Evolutionary conservation across 2,329 filamentous ascomycete genomes (phyloP).

Genomic region (Cytospora chrysosperma): DNA sequence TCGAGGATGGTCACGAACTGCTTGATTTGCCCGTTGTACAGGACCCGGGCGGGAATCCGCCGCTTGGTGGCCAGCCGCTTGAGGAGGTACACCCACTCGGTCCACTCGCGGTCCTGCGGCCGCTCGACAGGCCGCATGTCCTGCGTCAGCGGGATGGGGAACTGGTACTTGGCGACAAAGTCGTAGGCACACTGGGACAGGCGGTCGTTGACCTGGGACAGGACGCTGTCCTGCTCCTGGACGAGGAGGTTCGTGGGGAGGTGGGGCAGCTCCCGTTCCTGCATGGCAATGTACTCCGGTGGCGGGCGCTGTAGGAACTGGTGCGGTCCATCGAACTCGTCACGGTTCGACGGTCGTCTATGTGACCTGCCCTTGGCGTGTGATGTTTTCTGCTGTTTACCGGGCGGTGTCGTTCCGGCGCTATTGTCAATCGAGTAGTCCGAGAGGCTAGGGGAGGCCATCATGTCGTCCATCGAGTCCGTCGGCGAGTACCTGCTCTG

Average conservation of each 20-base stretch:
- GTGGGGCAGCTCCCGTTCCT: slow-evolving; percentile 77
- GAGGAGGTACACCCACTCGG: slow-evolving; percentile 85
- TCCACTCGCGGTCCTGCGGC: slow-evolving; percentile 81
- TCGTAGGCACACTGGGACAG: slow-evolving; percentile 84
- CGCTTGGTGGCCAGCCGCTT: slow-evolving; percentile 84
- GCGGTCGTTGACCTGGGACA: slow-evolving; percentile 79
- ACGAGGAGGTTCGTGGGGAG: slow-evolving; percentile 80
- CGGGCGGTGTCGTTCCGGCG: slow-evolving; percentile 39
- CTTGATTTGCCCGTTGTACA: slow-evolving; percentile 90
- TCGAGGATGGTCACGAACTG: slow-evolving; percentile 86
- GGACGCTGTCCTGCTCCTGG: slow-evolving; percentile 80
- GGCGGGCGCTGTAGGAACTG: slow-evolving; percentile 75
- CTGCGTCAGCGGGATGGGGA: slow-evolving; percentile 79
- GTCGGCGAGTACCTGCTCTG: slow-evolving; percentile 55
- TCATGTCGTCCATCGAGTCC: slow-evolving; percentile 58
- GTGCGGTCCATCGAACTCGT: slow-evolving; percentile 87
- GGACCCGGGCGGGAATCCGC: slow-evolving; percentile 76
- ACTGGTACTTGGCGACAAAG: slow-evolving; percentile 88
- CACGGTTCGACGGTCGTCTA: slow-evolving; percentile 73
- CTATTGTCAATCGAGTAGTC: slow-evolving; percentile 59
- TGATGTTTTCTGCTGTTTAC: slow-evolving; percentile 42
- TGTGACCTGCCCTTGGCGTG: slow-evolving; percentile 50
- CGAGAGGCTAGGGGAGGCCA: slow-evolving; percentile 58
- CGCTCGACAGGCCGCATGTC: slow-evolving; percentile 76
- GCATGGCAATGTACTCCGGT: slow-evolving; percentile 68